Evolutionary conservation across 2,329 filamentous ascomycete species (phyloP), one percentile per base, ranked within the genome.

Genomic region (Fusarium papillatum): DNA sequence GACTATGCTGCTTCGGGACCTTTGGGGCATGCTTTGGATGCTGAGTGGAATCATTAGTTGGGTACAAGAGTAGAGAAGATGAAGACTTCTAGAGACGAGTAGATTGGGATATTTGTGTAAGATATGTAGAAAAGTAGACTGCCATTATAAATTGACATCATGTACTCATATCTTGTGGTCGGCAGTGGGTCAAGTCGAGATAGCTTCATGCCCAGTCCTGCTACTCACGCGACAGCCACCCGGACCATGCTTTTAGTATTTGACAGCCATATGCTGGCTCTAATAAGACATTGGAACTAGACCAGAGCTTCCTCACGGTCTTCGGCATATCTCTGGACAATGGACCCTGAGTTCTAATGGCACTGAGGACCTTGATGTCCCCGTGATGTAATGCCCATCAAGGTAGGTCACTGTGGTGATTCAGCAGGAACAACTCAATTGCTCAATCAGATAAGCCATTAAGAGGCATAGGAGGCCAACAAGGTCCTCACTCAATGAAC

Each of bases 1-100:
- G 82, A 83, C 69, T 83, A 83, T 80, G 80, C 82, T 8, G 81
- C 73, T 38, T 79, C 75, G 7, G 82, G 82, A 14, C 82, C 82
- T 3, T 65, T 79, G 46, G 82, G 82, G 0, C 82, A 83, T 68
- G 81, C 82, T 1, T 39, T 71, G 2, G 82, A 83, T 64, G 68
- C 77, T 2, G 78, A 80, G 50, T 79, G 73, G 75, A 80, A 79
- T 48, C 78, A 80, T 14, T 79, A 71, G 2, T 14, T 5, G 24
- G 7, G 29, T 22, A 7, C 17, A 9, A 48, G 29, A 8, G n/a
- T 22, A 4, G 50, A 57, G 29, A 14, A 22, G 29, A 57, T 22
- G 2, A 34, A 38, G 8, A 24, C 10, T 2, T 16, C 0, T 34
- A 34, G 41, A 36, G 4, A 14, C 29, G 62, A 53, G 22, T 64